These are phyloP conservation scores for Lanzia echinophila DNA, from an alignment of 2,329 filamentous ascomycete genomes.

Conservation along the genomic window DNA sequence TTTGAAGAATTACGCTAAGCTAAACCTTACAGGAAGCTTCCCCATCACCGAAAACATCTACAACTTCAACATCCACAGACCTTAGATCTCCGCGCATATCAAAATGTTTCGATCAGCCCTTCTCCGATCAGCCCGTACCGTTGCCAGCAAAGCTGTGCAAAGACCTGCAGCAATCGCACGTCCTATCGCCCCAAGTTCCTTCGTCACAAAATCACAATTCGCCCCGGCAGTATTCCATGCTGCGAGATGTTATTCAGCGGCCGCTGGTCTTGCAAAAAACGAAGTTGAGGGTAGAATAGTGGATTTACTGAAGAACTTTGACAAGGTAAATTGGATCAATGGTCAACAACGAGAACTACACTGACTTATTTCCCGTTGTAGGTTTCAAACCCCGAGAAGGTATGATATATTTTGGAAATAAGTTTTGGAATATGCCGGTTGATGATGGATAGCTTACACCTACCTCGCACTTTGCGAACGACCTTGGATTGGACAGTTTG, in stretches of 20 bases:
- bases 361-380: slow-evolving; percentile 32
- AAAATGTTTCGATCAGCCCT: slow-evolving; percentile 87
- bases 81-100: slow-evolving; percentile 25
- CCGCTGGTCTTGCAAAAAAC: slow-evolving; percentile 66
- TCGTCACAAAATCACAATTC: slow-evolving; percentile 55
- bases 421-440: slow-evolving; percentile 17
- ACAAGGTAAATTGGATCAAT: slow-evolving; percentile 63
- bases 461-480: slow-evolving; percentile 88
- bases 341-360: slow-evolving; percentile 4
- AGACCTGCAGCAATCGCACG: slow-evolving; percentile 49
- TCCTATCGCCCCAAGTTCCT: slow-evolving; percentile 50
- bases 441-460: slow-evolving; percentile 61
- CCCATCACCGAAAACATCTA: slow-evolving; percentile 3
- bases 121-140: slow-evolving; percentile 63
- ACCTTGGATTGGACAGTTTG: slow-evolving; percentile 93
- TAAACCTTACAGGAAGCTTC: slow-evolving; percentile 8
- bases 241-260: slow-evolving; percentile 81
- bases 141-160: slow-evolving; percentile 44
- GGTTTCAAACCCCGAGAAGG: slow-evolving; percentile 62
- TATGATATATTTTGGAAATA: slow-evolving; percentile 33
- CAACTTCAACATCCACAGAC: slow-evolving; percentile 6
- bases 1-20: slow-evolving; percentile 13
- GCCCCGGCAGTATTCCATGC: slow-evolving; percentile 60
- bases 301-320: slow-evolving; percentile 88
- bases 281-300: slow-evolving; percentile 91